phyloP scores from a whole-genome alignment of 257 asterid species.

The Scutellaria galericulata region DNA sequence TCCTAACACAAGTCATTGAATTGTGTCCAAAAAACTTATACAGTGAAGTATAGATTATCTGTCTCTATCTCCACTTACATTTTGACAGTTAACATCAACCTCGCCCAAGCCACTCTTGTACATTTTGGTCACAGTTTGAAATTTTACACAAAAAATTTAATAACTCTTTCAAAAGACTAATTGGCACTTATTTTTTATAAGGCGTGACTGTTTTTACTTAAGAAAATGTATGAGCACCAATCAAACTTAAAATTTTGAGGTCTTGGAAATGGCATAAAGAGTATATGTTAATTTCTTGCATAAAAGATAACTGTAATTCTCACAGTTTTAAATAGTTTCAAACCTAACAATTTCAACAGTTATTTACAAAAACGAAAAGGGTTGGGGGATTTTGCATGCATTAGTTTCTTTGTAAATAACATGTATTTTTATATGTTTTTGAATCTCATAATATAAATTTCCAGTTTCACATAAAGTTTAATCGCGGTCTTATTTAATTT shows the following conservation, averaged over 20 bases:
- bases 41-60: not conserved
- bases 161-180: not conserved
- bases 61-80: constrained; percentile 22
- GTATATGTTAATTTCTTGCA: constrained; percentile 3
- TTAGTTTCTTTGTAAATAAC: not conserved
- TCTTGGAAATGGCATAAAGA: not conserved
- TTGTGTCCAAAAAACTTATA: constrained; percentile 17
- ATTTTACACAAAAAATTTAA: not conserved
- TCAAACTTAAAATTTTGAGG: not conserved
- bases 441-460: not conserved
- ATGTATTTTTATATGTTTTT: not conserved
- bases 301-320: not conserved
- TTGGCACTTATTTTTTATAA: not conserved
- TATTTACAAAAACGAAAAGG: not conserved
- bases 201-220: not conserved
- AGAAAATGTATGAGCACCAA: constrained; percentile 2
- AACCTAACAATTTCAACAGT: not conserved
- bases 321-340: not conserved
- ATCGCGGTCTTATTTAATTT: not conserved
- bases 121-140: constrained; percentile 3
- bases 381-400: not conserved
- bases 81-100: not conserved
- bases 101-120: not conserved
- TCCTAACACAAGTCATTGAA: not conserved
- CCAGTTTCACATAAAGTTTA: not conserved